A percentile compares a stretch with the other conserved stretches of the same genome.
phyloP scores from a whole-genome alignment of 208 protist species.

The Paratrypanosoma confusum region DNA sequence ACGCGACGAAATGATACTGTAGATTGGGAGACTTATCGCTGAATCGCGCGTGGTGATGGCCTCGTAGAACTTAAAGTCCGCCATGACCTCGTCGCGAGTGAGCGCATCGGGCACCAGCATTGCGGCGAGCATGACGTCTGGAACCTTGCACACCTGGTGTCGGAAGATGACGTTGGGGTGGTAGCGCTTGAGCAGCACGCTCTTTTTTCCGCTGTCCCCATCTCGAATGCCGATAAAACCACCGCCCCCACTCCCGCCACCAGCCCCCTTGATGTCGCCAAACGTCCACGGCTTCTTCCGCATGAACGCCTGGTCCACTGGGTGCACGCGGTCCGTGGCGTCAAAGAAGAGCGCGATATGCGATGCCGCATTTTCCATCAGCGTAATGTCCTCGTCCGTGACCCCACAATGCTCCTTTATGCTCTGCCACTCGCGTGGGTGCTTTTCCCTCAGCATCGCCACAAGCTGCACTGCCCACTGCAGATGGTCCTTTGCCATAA shows the following conservation, averaged over 20 bases:
- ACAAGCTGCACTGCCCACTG: constrained; percentile 69
- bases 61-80: constrained; percentile 82
- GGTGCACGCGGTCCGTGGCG: constrained; percentile 61
- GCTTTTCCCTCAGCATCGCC: constrained; percentile 30
- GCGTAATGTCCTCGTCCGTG: constrained; percentile 58
- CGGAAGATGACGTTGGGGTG: constrained; percentile 79
- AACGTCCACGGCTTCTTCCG: constrained; percentile 75
- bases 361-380: constrained; percentile 55
- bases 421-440: constrained; percentile 38
- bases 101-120: constrained; percentile 65
- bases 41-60: constrained; percentile 73
- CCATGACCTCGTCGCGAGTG: constrained; percentile 61
- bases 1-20: constrained; percentile 58
- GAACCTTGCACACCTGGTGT: constrained; percentile 71
- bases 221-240: too few species aligned
- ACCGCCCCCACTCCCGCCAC: constrained; percentile 1
- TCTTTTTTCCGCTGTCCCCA: constrained; percentile 4
- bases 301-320: constrained; percentile 81
- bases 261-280: constrained; percentile 28
- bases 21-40: constrained; percentile 56
- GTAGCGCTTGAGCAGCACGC: constrained; percentile 45
- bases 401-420: constrained; percentile 55
- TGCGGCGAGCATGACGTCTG: constrained; percentile 76
- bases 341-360: constrained; percentile 78
- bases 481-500: constrained; percentile 81